Evolutionary conservation across 768 basidiomycete species (phyloP), one percentile per base, ranked within the genome.

Genomic region (Xerocomellus dryophilus): DNA sequence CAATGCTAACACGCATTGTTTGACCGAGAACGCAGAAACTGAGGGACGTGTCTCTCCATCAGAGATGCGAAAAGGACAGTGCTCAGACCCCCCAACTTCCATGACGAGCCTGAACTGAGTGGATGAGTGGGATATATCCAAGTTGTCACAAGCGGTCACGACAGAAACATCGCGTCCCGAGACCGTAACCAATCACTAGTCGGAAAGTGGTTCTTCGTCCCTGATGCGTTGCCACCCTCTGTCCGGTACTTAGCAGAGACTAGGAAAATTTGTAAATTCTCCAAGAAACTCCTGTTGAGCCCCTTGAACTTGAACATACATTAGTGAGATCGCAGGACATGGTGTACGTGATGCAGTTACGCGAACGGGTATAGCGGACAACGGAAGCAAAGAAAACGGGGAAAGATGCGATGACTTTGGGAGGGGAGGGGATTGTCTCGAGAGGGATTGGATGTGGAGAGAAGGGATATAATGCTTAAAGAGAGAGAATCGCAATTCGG

Each of bases 241-340:
- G 15, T 44, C 31, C 25, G 9, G 5, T 4, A 25, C 25, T 25
- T 3, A 25, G 14, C 10, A 15, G 15, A 20, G 10, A 46, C 38
- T 49, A 48, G 40, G 34, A 32, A 43, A 49, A 43, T 4, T 44
- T 44, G 48, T 53, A 57, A 54, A 63, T 53, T 64, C 46, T 53
- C 40, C 49, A 51, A 53, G 53, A 53, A 51, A 51, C 54, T 47
- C 53, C 25, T 51, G 49, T 53, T 18, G 38, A 55, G 47, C 11
- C 38, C 23, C 45, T 51, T 40, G 61, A 53, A 57, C 45, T 51
- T 40, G 61, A 53, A 57, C 52, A 57, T 70, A 70, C 54, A 71
- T 71, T 66, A 71, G 53, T 64, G 59, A 66, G 62, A 66, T 66
- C 53, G 47, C 60, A 57, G 50, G 66, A 57, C 66, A 68, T 54